phyloP scores from a whole-genome alignment of 352 stramenopile genomes.

The Phytopythium aichiense region DNA sequence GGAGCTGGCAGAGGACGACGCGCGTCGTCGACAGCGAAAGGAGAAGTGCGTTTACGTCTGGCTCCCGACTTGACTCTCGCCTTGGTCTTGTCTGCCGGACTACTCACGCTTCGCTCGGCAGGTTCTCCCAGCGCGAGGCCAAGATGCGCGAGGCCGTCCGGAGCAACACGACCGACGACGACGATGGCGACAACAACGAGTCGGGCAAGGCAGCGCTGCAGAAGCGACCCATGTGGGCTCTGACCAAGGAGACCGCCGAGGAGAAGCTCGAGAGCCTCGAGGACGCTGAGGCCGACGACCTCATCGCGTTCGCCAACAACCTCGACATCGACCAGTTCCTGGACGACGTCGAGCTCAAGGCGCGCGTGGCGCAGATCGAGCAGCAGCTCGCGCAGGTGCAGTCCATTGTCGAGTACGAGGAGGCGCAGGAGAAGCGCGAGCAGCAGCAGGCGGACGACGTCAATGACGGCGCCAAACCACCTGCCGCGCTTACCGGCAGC shows the following conservation, averaged over 20 bases:
- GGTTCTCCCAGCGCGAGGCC: constrained; percentile 71
- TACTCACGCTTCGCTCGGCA: constrained; percentile 8
- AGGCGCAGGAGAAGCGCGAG: constrained; percentile 82
- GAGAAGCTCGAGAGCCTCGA: constrained; percentile 71
- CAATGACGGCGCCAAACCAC: constrained; percentile 43
- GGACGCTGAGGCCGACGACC: constrained; percentile 84
- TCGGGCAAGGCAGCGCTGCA: constrained; percentile 16
- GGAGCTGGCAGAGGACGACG: constrained; percentile 71
- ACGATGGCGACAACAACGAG: constrained; percentile 15
- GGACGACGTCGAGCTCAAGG: constrained; percentile 88
- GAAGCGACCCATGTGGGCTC: constrained; percentile 87
- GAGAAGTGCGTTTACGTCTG: constrained; percentile 29
- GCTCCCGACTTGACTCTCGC: not conserved
- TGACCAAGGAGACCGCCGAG: constrained; percentile 84
- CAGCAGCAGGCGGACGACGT: constrained; percentile 64
- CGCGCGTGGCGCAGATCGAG: constrained; percentile 81
- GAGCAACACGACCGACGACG: constrained; percentile 23
- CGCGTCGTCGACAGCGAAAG: constrained; percentile 56
- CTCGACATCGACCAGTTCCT: constrained; percentile 95
- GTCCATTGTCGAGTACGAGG: constrained; percentile 71
- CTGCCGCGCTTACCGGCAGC: constrained; percentile 38
- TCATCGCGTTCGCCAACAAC: constrained; percentile 92
- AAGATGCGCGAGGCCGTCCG: constrained; percentile 68
- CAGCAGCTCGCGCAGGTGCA: constrained; percentile 89
- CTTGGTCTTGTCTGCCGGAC: not conserved